Evolutionary conservation across 768 basidiomycete genomes (phyloP), one percentile per base, ranked within the genome.

Genomic region (Suillus sp.): DNA sequence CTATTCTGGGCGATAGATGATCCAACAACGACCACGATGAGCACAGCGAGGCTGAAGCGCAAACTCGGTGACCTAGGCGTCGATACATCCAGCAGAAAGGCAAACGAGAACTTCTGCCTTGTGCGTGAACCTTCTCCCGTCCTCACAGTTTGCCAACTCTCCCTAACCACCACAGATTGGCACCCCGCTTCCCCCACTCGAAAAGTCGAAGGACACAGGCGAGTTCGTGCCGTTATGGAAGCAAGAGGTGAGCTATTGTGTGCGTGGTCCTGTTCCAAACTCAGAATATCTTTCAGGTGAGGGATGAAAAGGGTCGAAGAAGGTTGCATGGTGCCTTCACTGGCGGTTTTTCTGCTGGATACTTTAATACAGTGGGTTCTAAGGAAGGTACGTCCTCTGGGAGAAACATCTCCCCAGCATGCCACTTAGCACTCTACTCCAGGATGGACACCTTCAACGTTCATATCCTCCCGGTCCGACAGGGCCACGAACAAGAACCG

Each of bases 201-300:
- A 96, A 70, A 96, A 96, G 74, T 87, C 89, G 34, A 94, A 88
- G 72, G 97, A 99, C 73, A 88, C 85, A 7, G 90, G 91, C 66
- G 97, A 99, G 74, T 99, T 96, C 74, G 95, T 98, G 32, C 96
- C 97, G 0, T 76, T 97, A 61, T 99, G 97, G 96, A 94, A 98
- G 73, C 97, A 99, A 82, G 96, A 98, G 68, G 95, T 93, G 69
- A 63, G 84, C 67, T 62, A 60, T 11, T 64, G 63, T 32, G 65
- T 68, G 63, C 63, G 64, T 67, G 69, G 64, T 68, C 64, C 68
- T 61, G 57, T 56, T 63, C 66, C 65, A 60, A 25, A 38, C 32
- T 64, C 62, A 47, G 48, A 27, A 69, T 69, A 20, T 54, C 50
- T 9, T 65, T 59, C 70, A 95, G 91, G 93, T 95, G 13, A 83